Conservation (phyloP, 257 asterid genomes). For the Fraxinus anomala region DNA sequence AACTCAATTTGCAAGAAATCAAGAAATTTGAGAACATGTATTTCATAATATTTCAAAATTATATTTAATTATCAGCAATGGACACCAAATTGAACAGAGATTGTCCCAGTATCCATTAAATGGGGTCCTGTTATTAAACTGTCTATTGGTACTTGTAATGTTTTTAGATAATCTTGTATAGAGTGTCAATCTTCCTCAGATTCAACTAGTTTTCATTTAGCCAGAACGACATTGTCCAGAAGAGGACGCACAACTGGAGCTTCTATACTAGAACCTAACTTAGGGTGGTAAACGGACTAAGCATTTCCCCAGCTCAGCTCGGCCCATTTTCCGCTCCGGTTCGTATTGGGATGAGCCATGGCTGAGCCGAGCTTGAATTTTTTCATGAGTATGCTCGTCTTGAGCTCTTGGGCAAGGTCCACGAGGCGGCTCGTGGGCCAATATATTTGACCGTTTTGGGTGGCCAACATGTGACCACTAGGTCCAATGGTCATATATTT, state of each 20-base stretch:
- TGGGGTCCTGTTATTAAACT: background rate
- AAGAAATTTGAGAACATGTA: background rate
- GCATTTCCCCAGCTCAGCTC: too few relatives aligned
- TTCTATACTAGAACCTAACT: background rate
- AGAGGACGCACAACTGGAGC: background rate
- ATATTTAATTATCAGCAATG: background rate
- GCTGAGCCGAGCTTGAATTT: too few relatives aligned
- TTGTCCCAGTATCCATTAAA: background rate
- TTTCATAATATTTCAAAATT: background rate
- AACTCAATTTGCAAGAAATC: conserved; percentile 12
- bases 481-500: too few relatives aligned
- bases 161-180: background rate
- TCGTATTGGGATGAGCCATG: too few relatives aligned
- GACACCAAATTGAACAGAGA: background rate
- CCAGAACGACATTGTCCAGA: background rate
- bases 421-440: too few relatives aligned
- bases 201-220: background rate
- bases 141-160: background rate
- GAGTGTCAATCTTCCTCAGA: background rate
- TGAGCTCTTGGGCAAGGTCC: too few relatives aligned
- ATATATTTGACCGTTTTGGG: too few relatives aligned
- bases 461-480: too few relatives aligned
- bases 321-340: too few relatives aligned
- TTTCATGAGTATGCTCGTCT: too few relatives aligned
- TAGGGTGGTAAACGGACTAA: too few relatives aligned